phyloP scores from a whole-genome alignment of 495 filamentous ascomycete genomes.

The Polyplosphaeria fusca region DNA sequence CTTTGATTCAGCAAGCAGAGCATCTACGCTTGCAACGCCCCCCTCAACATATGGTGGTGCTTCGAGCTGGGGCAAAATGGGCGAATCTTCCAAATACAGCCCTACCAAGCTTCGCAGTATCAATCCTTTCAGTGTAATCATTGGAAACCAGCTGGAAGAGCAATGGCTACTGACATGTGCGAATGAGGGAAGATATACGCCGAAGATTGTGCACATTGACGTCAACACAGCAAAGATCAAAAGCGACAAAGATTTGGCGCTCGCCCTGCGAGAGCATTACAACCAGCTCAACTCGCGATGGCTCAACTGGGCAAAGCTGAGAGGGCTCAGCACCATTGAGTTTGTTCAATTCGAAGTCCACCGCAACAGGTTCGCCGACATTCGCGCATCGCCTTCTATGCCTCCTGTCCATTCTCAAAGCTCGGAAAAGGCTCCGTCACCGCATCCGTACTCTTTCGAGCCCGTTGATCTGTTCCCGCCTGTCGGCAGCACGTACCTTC shows the following conservation, averaged over 20 bases:
- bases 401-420: slow-evolving; percentile 24
- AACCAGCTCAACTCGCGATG: slow-evolving; percentile 34
- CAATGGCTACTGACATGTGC: slow-evolving; percentile 35
- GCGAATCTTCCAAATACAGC: slow-evolving; percentile 25
- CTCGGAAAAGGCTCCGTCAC: slow-evolving; percentile 26
- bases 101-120: slow-evolving; percentile 14
- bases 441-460: slow-evolving; percentile 38
- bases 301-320: slow-evolving; percentile 31
- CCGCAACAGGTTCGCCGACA: slow-evolving; percentile 42
- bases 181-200: slow-evolving; percentile 37
- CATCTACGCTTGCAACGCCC: slow-evolving; percentile 29
- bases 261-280: slow-evolving; percentile 37
- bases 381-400: slow-evolving; percentile 37
- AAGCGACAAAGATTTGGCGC: slow-evolving; percentile 38
- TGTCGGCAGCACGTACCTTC: slow-evolving; percentile 40
- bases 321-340: slow-evolving; percentile 39
- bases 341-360: slow-evolving; percentile 44
- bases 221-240: slow-evolving; percentile 26
- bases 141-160: slow-evolving; percentile 16
- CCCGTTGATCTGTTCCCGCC: slow-evolving; percentile 42
- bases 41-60: slow-evolving; percentile 24
- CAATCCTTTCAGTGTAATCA: slow-evolving; percentile 21
- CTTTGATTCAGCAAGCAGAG: slow-evolving; percentile 20
- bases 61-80: slow-evolving; percentile 18
- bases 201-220: slow-evolving; percentile 33